Evolutionary conservation across 2,329 filamentous ascomycete species (phyloP), one percentile per base, ranked within the genome.

Genomic region (Tolypocladium guangdongense): DNA sequence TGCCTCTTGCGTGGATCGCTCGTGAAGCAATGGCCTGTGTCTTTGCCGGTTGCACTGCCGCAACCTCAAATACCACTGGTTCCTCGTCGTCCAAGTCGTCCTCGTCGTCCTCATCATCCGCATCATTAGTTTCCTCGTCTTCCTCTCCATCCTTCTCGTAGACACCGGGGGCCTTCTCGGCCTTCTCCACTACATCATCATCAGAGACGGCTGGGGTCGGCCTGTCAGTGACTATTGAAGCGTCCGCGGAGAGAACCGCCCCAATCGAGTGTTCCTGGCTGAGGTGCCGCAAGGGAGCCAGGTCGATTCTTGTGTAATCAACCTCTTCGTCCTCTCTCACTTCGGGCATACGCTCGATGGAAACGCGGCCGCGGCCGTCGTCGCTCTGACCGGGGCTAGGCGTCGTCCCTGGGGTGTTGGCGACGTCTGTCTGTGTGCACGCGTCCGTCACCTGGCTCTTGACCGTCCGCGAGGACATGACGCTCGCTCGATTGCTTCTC

Each of bases 371-470:
- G 27, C 69, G 69, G 11, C 75, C 77, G 51, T 81, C 77, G 51
- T 80, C 78, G 59, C 77, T 80, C 56, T 75, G 75, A 20, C 73
- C 74, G 4, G 73, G 75, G 67, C 73, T 84, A 52, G 75, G 81
- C 24, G 73, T 80, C 54, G 74, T 83, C 60, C 71, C 74, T 52
- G 78, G 76, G 55, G 72, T 83, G 61, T 67, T 73, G 60, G 69
- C 65, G n/a, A 72, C 71, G 38, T 78, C 77, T 20, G 82, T 86
- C 67, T 86, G 85, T 1, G 82, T 86, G 39, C 74, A 80, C 30
- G 84, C 82, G 58, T 85, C 83, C 11, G 87, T 93, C 66, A 86
- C 81, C 30, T 84, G 83, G 22, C 80, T 86, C 57, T 82, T 78
- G 62, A 87, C 84, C 20, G 83, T 86, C 63, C 78, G 83, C 20